phyloP scores from a whole-genome alignment of 208 protist genomes.

The Trypanosoma platydactyli region DNA sequence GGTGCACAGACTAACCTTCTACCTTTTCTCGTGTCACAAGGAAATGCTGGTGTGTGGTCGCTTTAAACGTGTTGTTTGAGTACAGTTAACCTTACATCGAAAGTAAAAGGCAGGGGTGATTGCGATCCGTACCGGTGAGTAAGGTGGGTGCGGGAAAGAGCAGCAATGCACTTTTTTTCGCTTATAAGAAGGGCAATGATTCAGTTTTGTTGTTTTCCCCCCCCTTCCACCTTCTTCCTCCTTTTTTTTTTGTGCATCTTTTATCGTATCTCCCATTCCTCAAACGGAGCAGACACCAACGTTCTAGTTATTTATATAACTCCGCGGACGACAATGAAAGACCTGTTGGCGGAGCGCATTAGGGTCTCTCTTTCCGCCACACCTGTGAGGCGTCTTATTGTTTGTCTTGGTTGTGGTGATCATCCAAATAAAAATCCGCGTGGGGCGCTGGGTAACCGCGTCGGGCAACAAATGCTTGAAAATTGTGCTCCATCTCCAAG shows the following conservation, averaged over 20 bases:
- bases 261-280: too few relatives aligned
- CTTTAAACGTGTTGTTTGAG: too few relatives aligned
- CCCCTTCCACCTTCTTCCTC: neutral
- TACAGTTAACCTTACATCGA: too few relatives aligned
- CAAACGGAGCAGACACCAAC: too few relatives aligned
- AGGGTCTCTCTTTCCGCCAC: conserved; percentile 20
- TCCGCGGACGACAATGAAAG: neutral
- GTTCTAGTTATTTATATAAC: neutral
- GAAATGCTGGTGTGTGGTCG: too few relatives aligned
- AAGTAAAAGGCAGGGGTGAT: too few relatives aligned
- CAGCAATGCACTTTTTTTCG: too few relatives aligned
- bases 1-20: too few relatives aligned
- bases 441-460: conserved; percentile 40
- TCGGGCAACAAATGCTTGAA: conserved; percentile 49
- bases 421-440: conserved; percentile 15
- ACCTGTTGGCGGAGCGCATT: conserved; percentile 12
- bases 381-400: conserved; percentile 42
- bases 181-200: too few relatives aligned
- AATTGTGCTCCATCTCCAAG: conserved; percentile 56
- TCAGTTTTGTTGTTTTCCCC: neutral
- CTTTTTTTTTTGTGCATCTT: conserved; percentile 6
- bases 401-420: conserved; percentile 48
- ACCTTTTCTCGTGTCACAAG: too few relatives aligned
- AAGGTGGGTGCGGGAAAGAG: neutral
- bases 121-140: too few relatives aligned